Evolutionary conservation across 73 alveolate genomes (phyloP), one percentile per base, ranked within the genome.

Genomic region (Paramecium pentaurelia): DNA sequence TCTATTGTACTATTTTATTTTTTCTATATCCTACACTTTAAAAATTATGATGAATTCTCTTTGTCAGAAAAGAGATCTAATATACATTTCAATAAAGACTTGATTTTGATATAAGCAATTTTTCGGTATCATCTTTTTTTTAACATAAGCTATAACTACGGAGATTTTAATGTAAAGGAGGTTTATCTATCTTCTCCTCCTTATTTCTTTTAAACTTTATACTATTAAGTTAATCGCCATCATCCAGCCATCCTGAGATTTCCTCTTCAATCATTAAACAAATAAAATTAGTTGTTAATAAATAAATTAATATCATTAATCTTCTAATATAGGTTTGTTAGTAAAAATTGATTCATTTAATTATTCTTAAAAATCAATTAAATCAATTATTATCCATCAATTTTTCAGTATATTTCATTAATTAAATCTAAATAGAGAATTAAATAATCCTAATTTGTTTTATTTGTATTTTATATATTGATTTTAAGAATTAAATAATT

Each of bases 181-280:
- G 54, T 64, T 64, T 7, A 28, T 28, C 22, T 25, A 64, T 64
- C 30, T n/a, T 64, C 32, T 64, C 42, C 10, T 54, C 32, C 9
- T 54, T 54, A 54, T 54, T 54, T 54, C 70, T 54, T 4, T 54
- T 18, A 18, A 54, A 54, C 70, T 22, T 54, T 54, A 16, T 42
- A 25, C 84, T 34, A 64, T 64, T 12, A 42, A 34, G 30, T 10
- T 12, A 64, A 22, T 64, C 70, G 20, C 30, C 70, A 28, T 64
- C 84, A 32, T 64, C 51, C 51, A 64, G 9, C 84, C 84, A 64
- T 64, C 84, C 84, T 64, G 84, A 64, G 84, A 64, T 64, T 18
- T 64, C 84, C 22, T 64, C 84, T 64, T 28, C 84, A 28, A 64
- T 64, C 70, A 54, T 54, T 54, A n/a, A 1, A n/a, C 70, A 54